phyloP scores from a whole-genome alignment of 208 protist species.

The Trypanosoma brucei region DNA sequence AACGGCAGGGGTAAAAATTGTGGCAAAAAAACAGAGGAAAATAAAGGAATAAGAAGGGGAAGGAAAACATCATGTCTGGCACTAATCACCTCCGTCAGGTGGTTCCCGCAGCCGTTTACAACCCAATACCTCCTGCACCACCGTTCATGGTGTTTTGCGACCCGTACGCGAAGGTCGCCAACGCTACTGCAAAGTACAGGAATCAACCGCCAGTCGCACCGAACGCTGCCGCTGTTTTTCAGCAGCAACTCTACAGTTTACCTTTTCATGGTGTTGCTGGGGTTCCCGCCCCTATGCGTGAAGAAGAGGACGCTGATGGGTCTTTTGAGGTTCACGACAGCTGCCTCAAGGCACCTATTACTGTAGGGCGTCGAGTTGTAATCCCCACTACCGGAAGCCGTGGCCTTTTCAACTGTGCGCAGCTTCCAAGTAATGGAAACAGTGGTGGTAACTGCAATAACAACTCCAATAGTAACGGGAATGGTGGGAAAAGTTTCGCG shows the following conservation, averaged over 20 bases:
- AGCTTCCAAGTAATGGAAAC: not conserved
- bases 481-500: conserved; percentile 28
- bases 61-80: conserved; percentile 9
- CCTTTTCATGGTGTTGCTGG: not conserved
- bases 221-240: conserved; percentile 2
- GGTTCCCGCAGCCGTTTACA: not conserved
- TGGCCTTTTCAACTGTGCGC: conserved; percentile 43
- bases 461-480: conserved; percentile 29
- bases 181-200: not conserved
- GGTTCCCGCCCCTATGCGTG: not conserved
- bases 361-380: conserved; percentile 38
- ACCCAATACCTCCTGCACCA: not conserved
- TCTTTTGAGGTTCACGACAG: conserved; percentile 67
- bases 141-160: conserved; percentile 19
- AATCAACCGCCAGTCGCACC: not conserved
- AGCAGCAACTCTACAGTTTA: not conserved
- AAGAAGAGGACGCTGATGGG: conserved; percentile 18
- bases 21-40: conserved; percentile 4
- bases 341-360: conserved; percentile 61
- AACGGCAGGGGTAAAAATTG: not conserved
- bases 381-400: conserved; percentile 47
- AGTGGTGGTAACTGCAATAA: conserved; percentile 7
- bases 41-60: not conserved
- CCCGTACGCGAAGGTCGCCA: conserved; percentile 5
- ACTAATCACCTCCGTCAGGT: not conserved